A percentile compares a stretch with the other conserved stretches of the same genome.
These are phyloP conservation scores for Parasarocladium wereldwijsianum DNA, from an alignment of 2,329 filamentous ascomycete species.

Conservation along the genomic window DNA sequence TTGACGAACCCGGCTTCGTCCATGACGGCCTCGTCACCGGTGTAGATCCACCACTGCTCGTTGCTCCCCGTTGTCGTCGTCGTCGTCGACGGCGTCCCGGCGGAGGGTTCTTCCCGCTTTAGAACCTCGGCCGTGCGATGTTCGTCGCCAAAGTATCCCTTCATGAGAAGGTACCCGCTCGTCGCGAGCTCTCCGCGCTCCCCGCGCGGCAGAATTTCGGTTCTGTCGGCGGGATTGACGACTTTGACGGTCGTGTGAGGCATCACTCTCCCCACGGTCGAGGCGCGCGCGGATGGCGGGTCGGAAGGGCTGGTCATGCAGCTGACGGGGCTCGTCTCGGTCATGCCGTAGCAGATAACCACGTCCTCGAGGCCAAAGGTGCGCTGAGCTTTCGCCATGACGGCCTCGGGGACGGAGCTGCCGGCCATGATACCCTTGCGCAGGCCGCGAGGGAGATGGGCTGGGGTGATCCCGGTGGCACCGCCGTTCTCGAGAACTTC, in stretches of 20 bases:
- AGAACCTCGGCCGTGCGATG: slow-evolving; percentile 54
- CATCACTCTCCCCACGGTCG: slow-evolving; percentile 65
- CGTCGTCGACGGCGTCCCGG: slow-evolving; percentile 75
- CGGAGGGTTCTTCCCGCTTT: slow-evolving; percentile 27
- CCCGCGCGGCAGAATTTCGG: slow-evolving; percentile 43
- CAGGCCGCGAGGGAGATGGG: slow-evolving; percentile 25
- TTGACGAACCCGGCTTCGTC: slow-evolving; percentile 69
- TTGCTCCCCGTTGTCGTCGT: slow-evolving; percentile 68
- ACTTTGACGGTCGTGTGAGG: slow-evolving; percentile 70
- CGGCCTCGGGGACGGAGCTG: slow-evolving; percentile 63
- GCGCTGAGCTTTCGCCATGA: slow-evolving; percentile 65
- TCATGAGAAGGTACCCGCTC: slow-evolving; percentile 78
- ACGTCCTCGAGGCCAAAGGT: slow-evolving; percentile 65
- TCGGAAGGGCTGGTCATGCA: slow-evolving; percentile 74
- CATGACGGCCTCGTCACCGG: slow-evolving; percentile 82
- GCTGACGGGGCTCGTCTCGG: slow-evolving; percentile 67
- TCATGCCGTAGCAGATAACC: slow-evolving; percentile 95
- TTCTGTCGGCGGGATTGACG: slow-evolving; percentile 51
- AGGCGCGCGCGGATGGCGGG: slow-evolving; percentile 55
- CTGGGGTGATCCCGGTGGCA: slow-evolving; percentile 9
- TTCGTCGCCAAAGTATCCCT: slow-evolving; percentile 73
- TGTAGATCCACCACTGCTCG: slow-evolving; percentile 68
- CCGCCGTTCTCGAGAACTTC: slow-evolving; percentile 47
- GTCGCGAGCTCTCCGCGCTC: slow-evolving; percentile 69
- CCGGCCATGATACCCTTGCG: slow-evolving; percentile 89